A percentile compares a stretch with the other conserved stretches of the same genome.
phyloP scores from a whole-genome alignment of 352 stramenopile species.

The Phytopythium vexans region DNA sequence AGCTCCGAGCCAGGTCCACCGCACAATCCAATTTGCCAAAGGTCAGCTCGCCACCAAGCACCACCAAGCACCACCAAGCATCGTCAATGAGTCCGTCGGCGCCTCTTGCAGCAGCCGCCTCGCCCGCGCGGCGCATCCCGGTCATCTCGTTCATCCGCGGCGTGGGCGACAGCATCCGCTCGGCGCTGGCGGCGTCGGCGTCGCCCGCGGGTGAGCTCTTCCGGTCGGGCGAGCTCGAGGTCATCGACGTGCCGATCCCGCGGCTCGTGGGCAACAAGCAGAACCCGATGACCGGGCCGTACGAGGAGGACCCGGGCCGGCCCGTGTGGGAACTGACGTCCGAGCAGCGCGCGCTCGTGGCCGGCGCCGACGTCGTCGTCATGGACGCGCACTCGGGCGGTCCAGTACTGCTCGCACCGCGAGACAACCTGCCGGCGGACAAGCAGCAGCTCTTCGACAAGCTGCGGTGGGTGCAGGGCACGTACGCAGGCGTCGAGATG shows the following conservation, averaged over 20 bases:
- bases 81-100: not conserved
- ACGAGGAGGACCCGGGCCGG: constrained; percentile 20
- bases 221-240: constrained; percentile 21
- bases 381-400: constrained; percentile 25
- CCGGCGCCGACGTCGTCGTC: constrained; percentile 26
- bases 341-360: constrained; percentile 24
- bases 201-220: constrained; percentile 21
- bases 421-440: constrained; percentile 27
- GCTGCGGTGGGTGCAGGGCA: constrained; percentile 39
- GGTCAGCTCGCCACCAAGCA: not conserved
- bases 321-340: constrained; percentile 21
- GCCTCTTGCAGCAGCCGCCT: not conserved
- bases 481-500: constrained; percentile 35
- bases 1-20: no score
- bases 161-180: constrained; percentile 24
- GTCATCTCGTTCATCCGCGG: constrained; percentile 28
- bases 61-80: not conserved
- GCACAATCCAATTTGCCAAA: no score
- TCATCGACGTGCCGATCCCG: constrained; percentile 27
- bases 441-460: constrained; percentile 25
- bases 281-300: constrained; percentile 21
- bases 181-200: constrained; percentile 16
- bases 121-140: constrained; percentile 12
- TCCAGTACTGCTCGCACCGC: constrained; percentile 22
- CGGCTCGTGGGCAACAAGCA: constrained; percentile 31